Evolutionary conservation across 2,329 filamentous ascomycete species (phyloP).

Genomic region (Diaporthe sp.): DNA sequence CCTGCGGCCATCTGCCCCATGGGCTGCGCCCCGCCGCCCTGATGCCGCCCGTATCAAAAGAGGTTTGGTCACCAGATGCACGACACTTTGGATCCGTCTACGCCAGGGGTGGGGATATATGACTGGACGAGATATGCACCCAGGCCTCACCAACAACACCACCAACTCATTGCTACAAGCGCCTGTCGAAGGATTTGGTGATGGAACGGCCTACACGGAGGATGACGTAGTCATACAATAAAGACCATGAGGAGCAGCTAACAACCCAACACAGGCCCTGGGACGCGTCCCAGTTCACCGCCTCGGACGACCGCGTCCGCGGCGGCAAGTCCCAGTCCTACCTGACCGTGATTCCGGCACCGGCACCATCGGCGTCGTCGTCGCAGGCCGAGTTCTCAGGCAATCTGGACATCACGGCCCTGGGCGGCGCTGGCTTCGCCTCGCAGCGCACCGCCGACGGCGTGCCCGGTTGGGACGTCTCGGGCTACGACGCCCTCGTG

Average conservation of each 20-base stretch:
- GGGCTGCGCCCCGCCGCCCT: background rate
- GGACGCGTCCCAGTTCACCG: conserved; percentile 66
- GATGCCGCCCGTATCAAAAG: background rate
- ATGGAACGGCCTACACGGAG: background rate
- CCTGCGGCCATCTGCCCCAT: background rate
- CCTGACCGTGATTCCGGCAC: conserved; percentile 49
- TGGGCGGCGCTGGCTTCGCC: conserved; percentile 86
- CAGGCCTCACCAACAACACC: background rate
- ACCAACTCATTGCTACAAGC: background rate
- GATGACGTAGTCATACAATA: background rate
- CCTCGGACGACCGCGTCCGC: conserved; percentile 82
- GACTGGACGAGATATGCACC: too few species aligned
- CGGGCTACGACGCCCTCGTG: conserved; percentile 59
- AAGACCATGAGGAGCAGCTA: background rate
- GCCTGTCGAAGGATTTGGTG: background rate
- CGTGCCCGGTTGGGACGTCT: conserved; percentile 42
- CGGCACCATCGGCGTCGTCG: background rate
- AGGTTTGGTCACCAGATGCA: conserved; percentile 21
- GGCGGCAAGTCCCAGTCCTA: conserved; percentile 76
- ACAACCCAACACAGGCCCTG: conserved; percentile 29
- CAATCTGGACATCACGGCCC: conserved; percentile 73
- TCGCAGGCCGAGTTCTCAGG: conserved; percentile 57
- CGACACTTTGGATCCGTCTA: conserved; percentile 3
- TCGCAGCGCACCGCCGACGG: conserved; percentile 75
- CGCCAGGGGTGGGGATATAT: background rate